These are phyloP conservation scores for Solanum chiquidenum DNA, from an alignment of 257 asterid genomes.

Conservation along the genomic window DNA sequence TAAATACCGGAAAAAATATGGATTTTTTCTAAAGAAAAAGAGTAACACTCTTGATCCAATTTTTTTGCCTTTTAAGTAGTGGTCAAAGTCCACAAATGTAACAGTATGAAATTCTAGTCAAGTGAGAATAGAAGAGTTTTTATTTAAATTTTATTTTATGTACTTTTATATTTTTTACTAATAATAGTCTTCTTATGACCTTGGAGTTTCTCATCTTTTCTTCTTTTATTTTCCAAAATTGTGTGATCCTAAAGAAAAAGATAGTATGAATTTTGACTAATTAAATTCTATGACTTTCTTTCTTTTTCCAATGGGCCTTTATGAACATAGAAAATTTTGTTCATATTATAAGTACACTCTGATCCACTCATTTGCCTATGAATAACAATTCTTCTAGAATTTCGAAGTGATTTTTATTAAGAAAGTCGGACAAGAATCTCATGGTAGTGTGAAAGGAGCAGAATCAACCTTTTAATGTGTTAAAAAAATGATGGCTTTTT, in stretches of 20 bases:
- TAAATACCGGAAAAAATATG: neutral
- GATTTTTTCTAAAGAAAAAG: conserved; percentile 24
- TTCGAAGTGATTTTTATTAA: neutral
- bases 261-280: neutral
- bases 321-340: neutral
- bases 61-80: neutral
- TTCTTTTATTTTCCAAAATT: neutral
- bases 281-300: neutral
- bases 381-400: too few relatives aligned
- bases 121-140: conserved; percentile 24
- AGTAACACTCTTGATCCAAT: neutral
- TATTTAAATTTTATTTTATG: neutral
- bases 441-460: neutral
- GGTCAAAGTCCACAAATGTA: conserved; percentile 40
- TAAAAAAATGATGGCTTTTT: too few relatives aligned
- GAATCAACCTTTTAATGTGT: neutral
- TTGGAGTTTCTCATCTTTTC: neutral
- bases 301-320: neutral
- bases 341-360: neutral
- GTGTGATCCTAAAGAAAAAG: neutral
- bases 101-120: conserved; percentile 48
- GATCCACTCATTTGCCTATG: neutral
- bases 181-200: neutral
- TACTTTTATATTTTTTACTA: neutral
- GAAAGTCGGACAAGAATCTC: neutral